Evolutionary conservation across 2,329 filamentous ascomycete genomes (phyloP).

Genomic region (Colletotrichum liriopes): DNA sequence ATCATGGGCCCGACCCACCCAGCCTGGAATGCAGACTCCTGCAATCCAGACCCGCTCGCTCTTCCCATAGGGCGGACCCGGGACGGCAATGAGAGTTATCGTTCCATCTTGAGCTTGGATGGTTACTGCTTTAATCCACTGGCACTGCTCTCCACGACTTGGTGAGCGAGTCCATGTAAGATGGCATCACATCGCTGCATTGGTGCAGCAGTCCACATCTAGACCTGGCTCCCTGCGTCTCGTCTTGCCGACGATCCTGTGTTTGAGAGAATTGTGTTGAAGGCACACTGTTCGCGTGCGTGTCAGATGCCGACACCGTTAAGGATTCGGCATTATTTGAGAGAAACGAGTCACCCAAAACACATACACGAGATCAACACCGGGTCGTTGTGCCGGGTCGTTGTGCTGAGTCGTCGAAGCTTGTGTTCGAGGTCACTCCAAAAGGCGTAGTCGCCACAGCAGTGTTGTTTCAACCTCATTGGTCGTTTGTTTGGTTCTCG

Average conservation of each 20-base stretch:
- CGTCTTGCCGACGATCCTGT: background rate
- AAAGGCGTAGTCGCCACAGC: conserved; percentile 6
- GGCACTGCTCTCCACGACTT: conserved; percentile 5
- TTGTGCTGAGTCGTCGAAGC: background rate
- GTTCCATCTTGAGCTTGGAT: conserved; percentile 19
- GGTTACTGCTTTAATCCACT: conserved; percentile 8
- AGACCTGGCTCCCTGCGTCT: conserved; percentile 12
- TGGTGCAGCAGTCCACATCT: conserved; percentile 21
- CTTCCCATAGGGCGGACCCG: conserved; percentile 47
- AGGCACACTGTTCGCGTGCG: background rate
- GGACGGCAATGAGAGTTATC: conserved; percentile 47
- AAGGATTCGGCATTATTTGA: background rate
- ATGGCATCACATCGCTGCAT: conserved; percentile 41
- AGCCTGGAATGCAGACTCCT: conserved; percentile 48
- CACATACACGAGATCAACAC: background rate
- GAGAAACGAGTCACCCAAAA: background rate
- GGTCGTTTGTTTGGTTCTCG: background rate
- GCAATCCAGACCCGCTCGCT: conserved; percentile 44
- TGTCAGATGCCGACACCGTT: background rate
- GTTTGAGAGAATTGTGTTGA: background rate
- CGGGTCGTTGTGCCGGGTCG: background rate
- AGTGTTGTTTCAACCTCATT: conserved; percentile 14
- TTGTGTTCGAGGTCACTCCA: conserved; percentile 2
- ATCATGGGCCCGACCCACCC: conserved; percentile 46
- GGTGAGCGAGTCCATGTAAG: conserved; percentile 25